Evolutionary conservation across 345 rosid species (phyloP), one percentile per base, ranked within the genome.

Genomic region (Euphorbia tirucalli): DNA sequence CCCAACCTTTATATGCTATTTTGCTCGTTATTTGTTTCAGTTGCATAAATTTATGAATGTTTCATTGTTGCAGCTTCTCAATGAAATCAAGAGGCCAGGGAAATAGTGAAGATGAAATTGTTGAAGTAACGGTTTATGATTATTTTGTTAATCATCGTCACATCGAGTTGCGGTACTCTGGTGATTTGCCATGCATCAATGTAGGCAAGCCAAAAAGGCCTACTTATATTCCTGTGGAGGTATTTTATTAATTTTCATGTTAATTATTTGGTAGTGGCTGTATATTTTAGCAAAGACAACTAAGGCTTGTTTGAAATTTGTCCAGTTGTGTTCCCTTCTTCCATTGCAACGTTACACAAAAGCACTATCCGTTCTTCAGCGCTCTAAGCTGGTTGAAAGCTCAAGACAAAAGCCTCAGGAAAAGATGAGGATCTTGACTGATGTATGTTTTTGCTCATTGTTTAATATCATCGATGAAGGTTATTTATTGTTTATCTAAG

Each of bases 391-490:
- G 35, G 97, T 90, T 37, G 98, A 92, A 73, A 92, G 88, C 67
- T 94, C 98, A 41, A 85, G 98, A 81, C 97, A 94, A 84, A 94
- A 88, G 82, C 98, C 98, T 27, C 89, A 73, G 32, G 96, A 94
- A 65, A 87, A 93, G 75, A 90, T 94, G 97, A 64, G 32, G 65
- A 68, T 68, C 44, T 72, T 77, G 48, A 43, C 68, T 67, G 31
- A 74, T 71, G 76, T 61, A n/a, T 31, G 72, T 65, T 19, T 31
- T 3, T 55, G 2, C 44, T 30, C 3, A 50, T 35, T 71, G 69
- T 16, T 41, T 58, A 15, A 48, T 41, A 24, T 11, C 15, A 41
- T 24, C n/a, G 72, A 69, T 37, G 50, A 39, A 35, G 72, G 56
- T 56, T 69, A 32, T 48, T 48, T 48, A 18, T 48, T 48, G 14